Conservation (phyloP, 345 rosid genomes). For the Cardamine chenopodiifolia region DNA sequence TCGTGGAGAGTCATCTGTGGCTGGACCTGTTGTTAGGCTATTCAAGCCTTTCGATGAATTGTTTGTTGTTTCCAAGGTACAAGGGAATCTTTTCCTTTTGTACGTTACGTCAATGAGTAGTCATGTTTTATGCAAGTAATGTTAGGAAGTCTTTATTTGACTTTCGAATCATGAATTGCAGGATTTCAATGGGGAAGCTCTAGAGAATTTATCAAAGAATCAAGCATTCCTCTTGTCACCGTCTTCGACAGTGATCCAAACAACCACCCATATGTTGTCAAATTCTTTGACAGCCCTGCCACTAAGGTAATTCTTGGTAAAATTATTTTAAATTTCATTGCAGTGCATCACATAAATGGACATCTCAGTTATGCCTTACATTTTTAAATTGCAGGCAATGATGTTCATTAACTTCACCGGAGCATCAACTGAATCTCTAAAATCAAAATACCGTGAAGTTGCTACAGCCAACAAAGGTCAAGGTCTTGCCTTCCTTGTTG, state of each 20-base stretch:
- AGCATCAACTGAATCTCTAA: constrained; percentile 61
- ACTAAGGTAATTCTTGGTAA: constrained; percentile 59
- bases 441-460: constrained; percentile 67
- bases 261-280: constrained; percentile 76
- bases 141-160: constrained; percentile 5
- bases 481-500: constrained; percentile 73
- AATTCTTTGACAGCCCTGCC: constrained; percentile 71
- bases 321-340: not conserved
- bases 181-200: constrained; percentile 73
- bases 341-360: not conserved
- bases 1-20: constrained; percentile 75
- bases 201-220: constrained; percentile 78
- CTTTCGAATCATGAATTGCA: constrained; percentile 39
- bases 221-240: constrained; percentile 76
- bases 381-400: constrained; percentile 64
- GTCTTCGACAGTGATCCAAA: constrained; percentile 67
- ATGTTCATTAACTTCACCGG: constrained; percentile 70
- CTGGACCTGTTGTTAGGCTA: constrained; percentile 89
- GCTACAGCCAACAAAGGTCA: constrained; percentile 75
- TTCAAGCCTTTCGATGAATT: constrained; percentile 97
- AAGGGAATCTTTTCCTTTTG: not conserved
- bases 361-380: not conserved
- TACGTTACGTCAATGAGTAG: not conserved
- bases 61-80: constrained; percentile 79
- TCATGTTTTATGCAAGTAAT: not conserved